phyloP scores from a whole-genome alignment of 257 asterid genomes.

The Penstemon davidsonii region DNA sequence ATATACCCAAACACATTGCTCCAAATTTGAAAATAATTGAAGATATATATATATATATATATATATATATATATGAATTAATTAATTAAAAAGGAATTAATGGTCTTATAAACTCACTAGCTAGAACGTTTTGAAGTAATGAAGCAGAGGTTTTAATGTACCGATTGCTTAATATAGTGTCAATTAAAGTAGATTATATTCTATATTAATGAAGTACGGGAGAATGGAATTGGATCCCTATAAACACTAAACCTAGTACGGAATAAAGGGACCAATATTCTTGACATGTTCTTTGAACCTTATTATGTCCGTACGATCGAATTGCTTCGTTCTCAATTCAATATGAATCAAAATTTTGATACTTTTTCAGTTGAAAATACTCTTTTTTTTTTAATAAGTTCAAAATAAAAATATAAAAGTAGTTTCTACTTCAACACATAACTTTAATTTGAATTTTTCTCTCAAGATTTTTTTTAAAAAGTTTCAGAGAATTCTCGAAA shows the following conservation, averaged over 20 bases:
- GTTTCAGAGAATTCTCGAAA: too few species aligned
- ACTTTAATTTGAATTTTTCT: too few species aligned
- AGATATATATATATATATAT: not conserved
- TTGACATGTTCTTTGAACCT: constrained; percentile 9
- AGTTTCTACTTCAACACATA: too few species aligned
- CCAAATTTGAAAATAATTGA: not conserved
- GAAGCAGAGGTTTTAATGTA: not conserved
- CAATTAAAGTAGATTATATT: not conserved
- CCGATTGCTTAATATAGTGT: constrained; percentile 3
- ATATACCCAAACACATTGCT: constrained; percentile 46
- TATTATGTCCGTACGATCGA: not conserved
- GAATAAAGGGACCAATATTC: constrained; percentile 23
- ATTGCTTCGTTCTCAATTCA: not conserved
- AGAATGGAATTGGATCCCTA: constrained; percentile 29
- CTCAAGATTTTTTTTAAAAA: too few species aligned
- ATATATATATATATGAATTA: too few species aligned
- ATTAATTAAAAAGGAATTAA: not conserved
- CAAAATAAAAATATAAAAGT: too few species aligned
- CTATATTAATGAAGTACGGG: constrained; percentile 18
- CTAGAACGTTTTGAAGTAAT: not conserved
- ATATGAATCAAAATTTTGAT: too few species aligned
- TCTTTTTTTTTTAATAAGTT: too few species aligned
- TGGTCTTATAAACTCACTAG: not conserved
- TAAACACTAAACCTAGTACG: not conserved
- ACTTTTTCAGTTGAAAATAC: too few species aligned